Conservation (phyloP, 2,329 filamentous ascomycete genomes). For the Cladosporium sphaerospermum region DNA sequence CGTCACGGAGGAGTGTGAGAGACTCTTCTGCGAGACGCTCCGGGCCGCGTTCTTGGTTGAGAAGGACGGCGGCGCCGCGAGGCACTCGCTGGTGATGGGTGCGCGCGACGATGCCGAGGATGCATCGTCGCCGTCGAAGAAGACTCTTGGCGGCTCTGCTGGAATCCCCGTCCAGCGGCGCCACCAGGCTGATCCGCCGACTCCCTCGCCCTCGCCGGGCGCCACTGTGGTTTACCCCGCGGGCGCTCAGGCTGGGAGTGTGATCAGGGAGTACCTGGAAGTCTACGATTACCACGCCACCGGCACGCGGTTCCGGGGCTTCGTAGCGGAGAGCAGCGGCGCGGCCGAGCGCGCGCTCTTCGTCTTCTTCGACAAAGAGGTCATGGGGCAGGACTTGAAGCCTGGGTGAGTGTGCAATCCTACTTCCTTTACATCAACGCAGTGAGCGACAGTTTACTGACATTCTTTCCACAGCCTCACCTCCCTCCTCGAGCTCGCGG, state of each 20-base stretch:
- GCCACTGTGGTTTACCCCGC: constrained; percentile 14
- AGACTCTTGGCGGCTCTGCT: background rate
- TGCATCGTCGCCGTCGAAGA: background rate
- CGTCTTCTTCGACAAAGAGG: constrained; percentile 74
- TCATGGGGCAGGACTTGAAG: constrained; percentile 69
- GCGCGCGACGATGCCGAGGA: constrained; percentile 36
- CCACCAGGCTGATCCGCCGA: constrained; percentile 24
- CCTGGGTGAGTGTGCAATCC: constrained; percentile 61
- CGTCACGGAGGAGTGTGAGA: constrained; percentile 99
- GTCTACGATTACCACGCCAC: constrained; percentile 81
- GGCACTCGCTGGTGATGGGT: constrained; percentile 84
- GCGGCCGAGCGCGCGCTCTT: constrained; percentile 70
- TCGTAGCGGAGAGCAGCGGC: constrained; percentile 61
- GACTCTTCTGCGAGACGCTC: constrained; percentile 98
- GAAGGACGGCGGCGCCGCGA: constrained; percentile 59
- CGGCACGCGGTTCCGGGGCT: constrained; percentile 78
- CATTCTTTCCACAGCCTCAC: constrained; percentile 57
- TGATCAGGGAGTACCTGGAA: constrained; percentile 62
- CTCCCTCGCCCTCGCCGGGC: constrained; percentile 31
- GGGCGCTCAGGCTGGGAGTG: constrained; percentile 9
- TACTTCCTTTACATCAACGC: constrained; percentile 2
- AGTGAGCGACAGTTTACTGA: constrained; percentile 24
- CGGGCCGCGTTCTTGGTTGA: constrained; percentile 92
- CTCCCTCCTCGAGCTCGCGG: constrained; percentile 82
- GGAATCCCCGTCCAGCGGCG: constrained; percentile 1